A percentile compares a stretch with the other conserved stretches of the same genome.
These are phyloP conservation scores for Stellera chamaejasme DNA, from an alignment of 345 rosid genomes.

Conservation along the genomic window DNA sequence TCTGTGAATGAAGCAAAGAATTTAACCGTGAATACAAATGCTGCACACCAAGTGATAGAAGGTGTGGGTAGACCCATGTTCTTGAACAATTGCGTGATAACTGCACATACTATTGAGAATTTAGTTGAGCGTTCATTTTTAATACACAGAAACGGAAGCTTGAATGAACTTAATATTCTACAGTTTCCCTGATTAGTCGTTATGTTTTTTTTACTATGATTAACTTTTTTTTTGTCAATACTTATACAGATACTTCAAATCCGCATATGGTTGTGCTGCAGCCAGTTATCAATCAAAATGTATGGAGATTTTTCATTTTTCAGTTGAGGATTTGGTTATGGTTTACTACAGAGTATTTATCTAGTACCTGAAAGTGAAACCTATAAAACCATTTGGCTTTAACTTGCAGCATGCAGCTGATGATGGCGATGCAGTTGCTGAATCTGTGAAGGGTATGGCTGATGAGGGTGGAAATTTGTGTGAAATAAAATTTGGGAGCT, in stretches of 20 bases:
- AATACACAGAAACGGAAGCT: not conserved
- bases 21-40: constrained; percentile 14
- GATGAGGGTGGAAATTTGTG: constrained; percentile 50
- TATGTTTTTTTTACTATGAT: no score
- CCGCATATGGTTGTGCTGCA: constrained; percentile 15
- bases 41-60: constrained; percentile 15
- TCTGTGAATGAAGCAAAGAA: constrained; percentile 22
- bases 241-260: constrained; percentile 25
- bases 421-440: constrained; percentile 12
- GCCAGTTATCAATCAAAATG: constrained; percentile 25
- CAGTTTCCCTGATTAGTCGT: no score
- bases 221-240: not conserved
- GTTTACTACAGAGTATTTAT: not conserved
- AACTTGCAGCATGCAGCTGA: constrained; percentile 30
- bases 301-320: constrained; percentile 22
- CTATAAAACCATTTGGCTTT: constrained; percentile 12
- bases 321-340: not conserved
- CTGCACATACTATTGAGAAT: constrained; percentile 6
- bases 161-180: not conserved
- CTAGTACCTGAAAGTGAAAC: constrained; percentile 5
- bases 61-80: constrained; percentile 24
- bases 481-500: constrained; percentile 79
- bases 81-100: not conserved
- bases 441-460: constrained; percentile 15
- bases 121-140: not conserved